Conservation (phyloP, 2,329 filamentous ascomycete species). For the Monosporascus sp. region DNA sequence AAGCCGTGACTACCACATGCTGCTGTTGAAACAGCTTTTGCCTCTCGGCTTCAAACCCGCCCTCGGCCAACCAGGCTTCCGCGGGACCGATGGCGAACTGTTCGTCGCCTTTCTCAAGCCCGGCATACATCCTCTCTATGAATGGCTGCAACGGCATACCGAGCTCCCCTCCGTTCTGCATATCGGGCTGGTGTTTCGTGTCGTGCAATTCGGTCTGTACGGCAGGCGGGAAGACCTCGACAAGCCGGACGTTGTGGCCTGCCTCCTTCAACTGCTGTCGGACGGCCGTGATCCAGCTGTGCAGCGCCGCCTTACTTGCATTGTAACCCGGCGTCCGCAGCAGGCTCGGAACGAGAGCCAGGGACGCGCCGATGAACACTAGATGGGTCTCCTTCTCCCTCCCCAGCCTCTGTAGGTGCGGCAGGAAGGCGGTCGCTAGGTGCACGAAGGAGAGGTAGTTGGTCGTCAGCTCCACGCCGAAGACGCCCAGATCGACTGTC, state of each 20-base stretch:
- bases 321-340: slow-evolving; percentile 40
- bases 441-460: slow-evolving; percentile 42
- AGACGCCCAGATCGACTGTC: slow-evolving; percentile 31
- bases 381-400: slow-evolving; percentile 11
- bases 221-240: slow-evolving; percentile 40
- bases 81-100: slow-evolving; percentile 32
- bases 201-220: slow-evolving; percentile 42
- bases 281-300: slow-evolving; percentile 38
- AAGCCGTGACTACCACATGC: slow-evolving; percentile 12
- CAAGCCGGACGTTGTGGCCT: slow-evolving; percentile 23
- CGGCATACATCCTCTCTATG: slow-evolving; percentile 33
- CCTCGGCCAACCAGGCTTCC: slow-evolving; percentile 16
- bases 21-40: slow-evolving; percentile 19
- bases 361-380: slow-evolving; percentile 23
- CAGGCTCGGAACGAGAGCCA: slow-evolving; percentile 36
- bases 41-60: slow-evolving; percentile 23
- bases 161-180: slow-evolving; percentile 34
- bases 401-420: slow-evolving; percentile 29
- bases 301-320: slow-evolving; percentile 45
- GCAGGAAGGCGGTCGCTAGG: slow-evolving; percentile 40
- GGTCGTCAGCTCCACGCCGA: slow-evolving; percentile 37
- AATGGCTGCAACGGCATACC: slow-evolving; percentile 46
- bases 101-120: slow-evolving; percentile 32
- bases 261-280: slow-evolving; percentile 38
- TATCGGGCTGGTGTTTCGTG: slow-evolving; percentile 32